Conservation (phyloP, 73 alveolate genomes). For the Stentor roeselii region DNA sequence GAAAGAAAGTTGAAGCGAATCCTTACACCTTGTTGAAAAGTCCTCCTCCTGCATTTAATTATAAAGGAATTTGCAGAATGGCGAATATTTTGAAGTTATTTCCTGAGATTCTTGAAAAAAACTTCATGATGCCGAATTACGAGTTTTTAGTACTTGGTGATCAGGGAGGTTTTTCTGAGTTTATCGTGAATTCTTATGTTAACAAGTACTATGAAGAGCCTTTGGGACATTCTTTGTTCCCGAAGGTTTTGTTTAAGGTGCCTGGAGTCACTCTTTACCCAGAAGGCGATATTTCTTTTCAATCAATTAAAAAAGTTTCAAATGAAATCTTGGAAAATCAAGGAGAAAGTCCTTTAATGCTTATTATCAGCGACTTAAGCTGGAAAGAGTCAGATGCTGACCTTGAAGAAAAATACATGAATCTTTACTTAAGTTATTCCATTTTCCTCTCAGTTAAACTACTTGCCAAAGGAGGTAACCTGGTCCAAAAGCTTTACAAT, state of each 20-base stretch:
- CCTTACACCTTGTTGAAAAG: constrained; percentile 16
- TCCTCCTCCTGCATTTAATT: background rate
- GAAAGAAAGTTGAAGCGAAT: background rate
- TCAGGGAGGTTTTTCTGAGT: constrained; percentile 14
- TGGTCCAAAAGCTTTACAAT: background rate
- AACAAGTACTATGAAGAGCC: background rate
- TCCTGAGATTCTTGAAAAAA: background rate
- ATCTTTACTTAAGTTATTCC: background rate
- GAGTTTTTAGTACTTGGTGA: background rate
- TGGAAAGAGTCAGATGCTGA: background rate
- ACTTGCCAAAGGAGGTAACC: constrained; percentile 4
- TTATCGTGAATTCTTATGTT: background rate
- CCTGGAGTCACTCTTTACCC: background rate
- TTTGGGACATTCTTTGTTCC: background rate
- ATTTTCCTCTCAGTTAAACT: background rate
- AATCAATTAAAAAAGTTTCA: background rate
- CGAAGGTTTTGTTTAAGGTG: background rate
- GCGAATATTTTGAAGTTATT: background rate
- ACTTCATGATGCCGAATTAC: background rate
- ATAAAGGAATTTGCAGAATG: constrained; percentile 2
- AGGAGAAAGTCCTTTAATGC: constrained; percentile 1
- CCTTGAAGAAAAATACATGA: constrained; percentile 4
- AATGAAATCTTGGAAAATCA: background rate
- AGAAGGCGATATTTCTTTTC: background rate
- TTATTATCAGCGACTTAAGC: background rate